These are phyloP conservation scores for Leucosporidium scottii DNA, from an alignment of 768 basidiomycete genomes.

Conservation along the genomic window DNA sequence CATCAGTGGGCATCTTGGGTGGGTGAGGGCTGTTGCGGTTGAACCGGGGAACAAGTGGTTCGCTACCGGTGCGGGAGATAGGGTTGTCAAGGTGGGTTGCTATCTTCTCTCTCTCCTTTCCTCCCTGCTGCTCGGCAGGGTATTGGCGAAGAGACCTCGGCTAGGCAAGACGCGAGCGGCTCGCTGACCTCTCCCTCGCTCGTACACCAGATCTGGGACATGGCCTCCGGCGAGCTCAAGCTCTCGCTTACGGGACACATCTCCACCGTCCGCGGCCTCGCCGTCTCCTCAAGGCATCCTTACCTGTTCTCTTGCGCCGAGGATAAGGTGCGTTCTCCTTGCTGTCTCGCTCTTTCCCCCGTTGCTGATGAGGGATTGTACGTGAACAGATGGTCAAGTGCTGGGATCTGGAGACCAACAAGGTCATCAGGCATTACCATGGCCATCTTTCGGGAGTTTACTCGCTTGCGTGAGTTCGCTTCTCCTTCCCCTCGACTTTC, in stretches of 20 bases:
- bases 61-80: slow-evolving; percentile 92
- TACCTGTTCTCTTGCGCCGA: slow-evolving; percentile 97
- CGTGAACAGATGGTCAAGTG: slow-evolving; percentile 92
- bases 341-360: neutral
- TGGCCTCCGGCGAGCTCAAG: slow-evolving; percentile 94
- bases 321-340: slow-evolving; percentile 65
- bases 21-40: slow-evolving; percentile 92
- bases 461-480: slow-evolving; percentile 52
- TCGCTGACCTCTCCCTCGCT: neutral
- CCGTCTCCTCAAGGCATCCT: slow-evolving; percentile 85
- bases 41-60: slow-evolving; percentile 99
- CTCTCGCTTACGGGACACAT: slow-evolving; percentile 97
- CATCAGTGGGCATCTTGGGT: slow-evolving; percentile 94
- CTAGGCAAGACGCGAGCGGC: neutral
- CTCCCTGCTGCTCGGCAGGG: no score
- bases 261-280: slow-evolving; percentile 87
- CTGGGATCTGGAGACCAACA: slow-evolving; percentile 98
- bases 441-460: slow-evolving; percentile 99
- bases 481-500: neutral
- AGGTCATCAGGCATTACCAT: slow-evolving; percentile 97
- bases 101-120: no score
- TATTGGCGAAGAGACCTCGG: no score
- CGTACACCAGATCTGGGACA: slow-evolving; percentile 68
- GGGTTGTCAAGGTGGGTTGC: slow-evolving; percentile 67
- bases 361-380: neutral